Evolutionary conservation across 2,329 filamentous ascomycete species (phyloP), one percentile per base, ranked within the genome.

Genomic region (Penicillium sclerotigenum): DNA sequence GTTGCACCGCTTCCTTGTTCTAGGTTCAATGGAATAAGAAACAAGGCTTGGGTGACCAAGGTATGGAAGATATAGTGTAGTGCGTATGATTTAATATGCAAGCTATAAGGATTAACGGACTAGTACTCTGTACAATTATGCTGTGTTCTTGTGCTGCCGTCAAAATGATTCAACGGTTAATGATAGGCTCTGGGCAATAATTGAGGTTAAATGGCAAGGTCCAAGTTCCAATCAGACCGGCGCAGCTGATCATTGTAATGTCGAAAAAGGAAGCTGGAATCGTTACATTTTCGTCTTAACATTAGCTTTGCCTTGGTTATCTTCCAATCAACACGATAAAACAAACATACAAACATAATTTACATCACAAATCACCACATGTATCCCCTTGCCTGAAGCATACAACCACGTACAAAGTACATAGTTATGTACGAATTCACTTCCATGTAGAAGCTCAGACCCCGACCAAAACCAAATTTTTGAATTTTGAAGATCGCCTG

Each of bases 331-430:
- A 22, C 16, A 16, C 16, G 34, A 37, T 22, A 38, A 47, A 34
- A 33, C n/a, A n/a, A n/a, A n/a, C n/a, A n/a, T n/a, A 51, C 52
- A 58, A 58, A 47, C 51, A 60, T 52, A 53, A 49, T 22, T 22
- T 34, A 52, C 16, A 36, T 24, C 52, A 31, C 34, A 41, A 47
- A 28, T 47, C 40, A 56, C 57, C 53, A 62, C 54, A 62, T 59
- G 55, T 59, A 24, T 59, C 52, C 52, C 59, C 56, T 62, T 59
- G 36, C 57, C 55, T 58, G 26, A 54, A 58, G 55, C 54, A 56
- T 46, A 26, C 34, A 54, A 26, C 47, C 61, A 58, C 59, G 57
- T 62, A 61, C 47, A 54, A 52, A n/a, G n/a, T n/a, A n/a, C n/a
- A n/a, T n/a, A n/a, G n/a, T n/a, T n/a, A n/a, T 52, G 54, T 59